phyloP scores from a whole-genome alignment of 1,284 basidiomycete genomes.

The Porogramme epimiltina region DNA sequence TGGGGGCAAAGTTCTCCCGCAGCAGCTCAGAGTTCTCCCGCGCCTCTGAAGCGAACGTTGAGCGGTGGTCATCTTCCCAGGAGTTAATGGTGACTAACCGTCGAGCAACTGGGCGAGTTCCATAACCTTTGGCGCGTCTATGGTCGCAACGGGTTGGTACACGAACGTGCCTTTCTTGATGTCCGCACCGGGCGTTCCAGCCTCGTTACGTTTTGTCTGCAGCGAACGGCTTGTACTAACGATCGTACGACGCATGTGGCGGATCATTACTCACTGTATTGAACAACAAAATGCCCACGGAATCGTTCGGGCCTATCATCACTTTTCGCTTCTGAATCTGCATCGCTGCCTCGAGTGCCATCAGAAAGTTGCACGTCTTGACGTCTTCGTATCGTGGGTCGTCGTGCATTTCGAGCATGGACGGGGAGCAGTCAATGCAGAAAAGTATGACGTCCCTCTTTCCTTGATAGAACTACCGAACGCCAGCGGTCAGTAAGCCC shows the following conservation, averaged over 20 bases:
- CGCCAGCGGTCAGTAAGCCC: no score
- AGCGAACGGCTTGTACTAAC: background rate
- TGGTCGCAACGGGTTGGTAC: slow-evolving; percentile 75
- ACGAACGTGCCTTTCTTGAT: slow-evolving; percentile 77
- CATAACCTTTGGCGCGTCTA: slow-evolving; percentile 82
- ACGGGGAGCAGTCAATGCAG: slow-evolving; percentile 89
- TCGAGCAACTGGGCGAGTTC: slow-evolving; percentile 71
- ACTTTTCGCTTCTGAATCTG: slow-evolving; percentile 90
- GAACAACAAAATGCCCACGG: slow-evolving; percentile 88
- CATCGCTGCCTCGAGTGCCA: slow-evolving; percentile 80
- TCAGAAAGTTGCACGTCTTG: slow-evolving; percentile 65
- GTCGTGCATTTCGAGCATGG: slow-evolving; percentile 80
- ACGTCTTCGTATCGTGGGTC: slow-evolving; percentile 62
- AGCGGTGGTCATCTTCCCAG: background rate
- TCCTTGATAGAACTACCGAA: slow-evolving; percentile 75
- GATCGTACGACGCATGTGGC: background rate
- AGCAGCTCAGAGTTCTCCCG: slow-evolving; percentile 59
- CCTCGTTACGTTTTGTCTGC: slow-evolving; percentile 46
- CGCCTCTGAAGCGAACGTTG: slow-evolving; percentile 42
- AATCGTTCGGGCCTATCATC: slow-evolving; percentile 83
- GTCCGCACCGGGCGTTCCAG: slow-evolving; percentile 59
- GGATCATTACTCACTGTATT: slow-evolving; percentile 73
- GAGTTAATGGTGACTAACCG: slow-evolving; percentile 44
- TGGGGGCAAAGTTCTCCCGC: slow-evolving; percentile 60
- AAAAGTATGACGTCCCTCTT: slow-evolving; percentile 87